These are phyloP conservation scores for Blechomonas ayalai DNA, from an alignment of 208 protist genomes.

Conservation along the genomic window DNA sequence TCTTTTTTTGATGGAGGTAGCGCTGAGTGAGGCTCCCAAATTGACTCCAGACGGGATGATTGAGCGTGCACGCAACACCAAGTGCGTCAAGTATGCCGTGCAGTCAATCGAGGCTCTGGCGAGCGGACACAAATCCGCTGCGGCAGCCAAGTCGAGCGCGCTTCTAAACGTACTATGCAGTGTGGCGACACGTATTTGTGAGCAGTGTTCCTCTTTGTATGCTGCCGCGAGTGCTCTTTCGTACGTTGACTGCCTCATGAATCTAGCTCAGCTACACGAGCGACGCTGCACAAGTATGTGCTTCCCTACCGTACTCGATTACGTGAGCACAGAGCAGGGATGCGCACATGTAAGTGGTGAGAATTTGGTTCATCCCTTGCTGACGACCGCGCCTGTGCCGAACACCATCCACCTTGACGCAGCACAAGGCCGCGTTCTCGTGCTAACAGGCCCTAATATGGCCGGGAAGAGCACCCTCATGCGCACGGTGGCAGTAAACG, in stretches of 20 bases:
- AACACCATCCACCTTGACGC: constrained; percentile 43
- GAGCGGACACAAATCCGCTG: constrained; percentile 53
- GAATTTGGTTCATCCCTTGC: constrained; percentile 28
- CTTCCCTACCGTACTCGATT: constrained; percentile 1
- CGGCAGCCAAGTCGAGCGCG: constrained; percentile 36
- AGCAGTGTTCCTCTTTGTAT: constrained; percentile 54
- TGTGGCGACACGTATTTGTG: constrained; percentile 59
- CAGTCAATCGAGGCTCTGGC: constrained; percentile 26
- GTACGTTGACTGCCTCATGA: constrained; percentile 81
- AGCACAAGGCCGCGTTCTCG: constrained; percentile 47
- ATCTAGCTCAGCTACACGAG: constrained; percentile 28
- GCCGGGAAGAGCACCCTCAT: constrained; percentile 98
- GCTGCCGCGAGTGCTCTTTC: constrained; percentile 45
- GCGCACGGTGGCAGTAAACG: constrained; percentile 89
- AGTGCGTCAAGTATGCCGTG: constrained; percentile 71
- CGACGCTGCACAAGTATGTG: constrained; percentile 14
- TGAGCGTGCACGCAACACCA: constrained; percentile 56
- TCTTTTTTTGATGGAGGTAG: constrained; percentile 78
- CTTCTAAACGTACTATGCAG: constrained; percentile 56
- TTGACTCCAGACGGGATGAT: constrained; percentile 39
- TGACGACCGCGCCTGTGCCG: constrained; percentile 49
- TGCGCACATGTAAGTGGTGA: constrained; percentile 11
- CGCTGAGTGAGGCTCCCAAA: constrained; percentile 30
- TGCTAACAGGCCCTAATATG: constrained; percentile 99
- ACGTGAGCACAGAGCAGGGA: background rate